Conservation (phyloP, 225 moss, liverwort and hornwort species). For the Anthoceros angustus region DNA sequence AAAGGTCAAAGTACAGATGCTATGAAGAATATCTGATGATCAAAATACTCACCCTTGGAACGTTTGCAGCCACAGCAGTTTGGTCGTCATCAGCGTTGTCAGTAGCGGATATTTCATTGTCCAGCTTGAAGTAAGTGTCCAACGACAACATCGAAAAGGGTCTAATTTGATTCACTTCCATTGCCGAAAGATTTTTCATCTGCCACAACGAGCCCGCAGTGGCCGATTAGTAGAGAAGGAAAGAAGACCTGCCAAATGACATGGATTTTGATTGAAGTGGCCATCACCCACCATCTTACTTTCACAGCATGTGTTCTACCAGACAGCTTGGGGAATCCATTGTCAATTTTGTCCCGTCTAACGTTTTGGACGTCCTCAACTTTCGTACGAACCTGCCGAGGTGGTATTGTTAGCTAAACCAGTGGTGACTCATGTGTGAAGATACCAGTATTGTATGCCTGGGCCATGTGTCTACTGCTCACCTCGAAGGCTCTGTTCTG, state of each 20-base stretch:
- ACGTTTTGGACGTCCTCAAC: conserved; percentile 94
- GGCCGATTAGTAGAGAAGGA: neutral
- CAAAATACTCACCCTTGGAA: no score
- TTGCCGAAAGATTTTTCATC: conserved; percentile 93
- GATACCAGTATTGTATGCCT: neutral
- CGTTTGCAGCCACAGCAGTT: conserved; percentile 5
- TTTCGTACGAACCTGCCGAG: conserved; percentile 65
- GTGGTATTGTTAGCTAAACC: no score
- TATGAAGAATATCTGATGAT: no score
- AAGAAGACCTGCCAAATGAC: neutral
- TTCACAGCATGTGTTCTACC: conserved; percentile 75
- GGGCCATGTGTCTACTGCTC: neutral
- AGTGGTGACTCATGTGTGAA: neutral
- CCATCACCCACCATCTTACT: conserved; percentile 19
- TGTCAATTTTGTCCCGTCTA: conserved; percentile 86
- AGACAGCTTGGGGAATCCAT: conserved; percentile 49
- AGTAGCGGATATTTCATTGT: conserved; percentile 51
- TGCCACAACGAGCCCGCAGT: conserved; percentile 17
- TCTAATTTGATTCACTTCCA: conserved; percentile 97
- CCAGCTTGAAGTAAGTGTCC: conserved; percentile 76
- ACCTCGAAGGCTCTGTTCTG: neutral
- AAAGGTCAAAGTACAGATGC: no score
- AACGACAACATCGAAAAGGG: conserved; percentile 76
- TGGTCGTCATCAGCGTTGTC: conserved; percentile 40
- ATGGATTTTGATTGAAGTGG: neutral